Conservation (phyloP, 148 eudicot genomes). For the Pouteria glomerata region DNA sequence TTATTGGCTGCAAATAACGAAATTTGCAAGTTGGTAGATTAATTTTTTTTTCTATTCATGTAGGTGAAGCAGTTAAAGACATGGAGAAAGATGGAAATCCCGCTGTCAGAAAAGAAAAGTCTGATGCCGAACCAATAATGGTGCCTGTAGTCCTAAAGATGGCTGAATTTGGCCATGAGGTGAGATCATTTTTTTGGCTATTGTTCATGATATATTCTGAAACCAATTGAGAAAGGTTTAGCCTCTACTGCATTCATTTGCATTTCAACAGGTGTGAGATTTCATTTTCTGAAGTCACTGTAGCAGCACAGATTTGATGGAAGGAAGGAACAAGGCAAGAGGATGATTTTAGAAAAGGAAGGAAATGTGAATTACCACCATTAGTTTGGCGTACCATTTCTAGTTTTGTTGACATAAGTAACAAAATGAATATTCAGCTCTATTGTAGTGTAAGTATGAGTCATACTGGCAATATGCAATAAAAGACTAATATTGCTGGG, state of each 20-base stretch:
- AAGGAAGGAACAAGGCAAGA: neutral
- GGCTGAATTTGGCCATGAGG: slow-evolving; percentile 99
- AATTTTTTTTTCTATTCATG: slow-evolving; percentile 23
- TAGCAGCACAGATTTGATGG: neutral
- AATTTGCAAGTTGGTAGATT: neutral
- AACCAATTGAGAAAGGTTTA: slow-evolving; percentile 6
- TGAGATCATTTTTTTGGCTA: slow-evolving; percentile 15
- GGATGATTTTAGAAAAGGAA: neutral
- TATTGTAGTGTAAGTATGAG: no score
- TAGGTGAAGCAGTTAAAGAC: slow-evolving; percentile 50
- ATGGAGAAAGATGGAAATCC: slow-evolving; percentile 32
- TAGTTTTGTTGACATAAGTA: neutral
- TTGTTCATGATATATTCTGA: neutral
- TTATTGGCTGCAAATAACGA: neutral
- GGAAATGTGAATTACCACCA: neutral
- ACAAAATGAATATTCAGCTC: no score
- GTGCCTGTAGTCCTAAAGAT: slow-evolving; percentile 88
- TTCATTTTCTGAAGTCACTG: neutral
- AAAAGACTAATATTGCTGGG: no score
- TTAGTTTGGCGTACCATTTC: neutral
- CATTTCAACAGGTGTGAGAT: no score
- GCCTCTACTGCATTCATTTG: neutral
- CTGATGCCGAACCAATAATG: slow-evolving; percentile 78
- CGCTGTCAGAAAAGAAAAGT: slow-evolving; percentile 53
- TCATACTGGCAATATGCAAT: no score